These are phyloP conservation scores for Petunia secreta DNA, from an alignment of 257 asterid species.

Conservation along the genomic window DNA sequence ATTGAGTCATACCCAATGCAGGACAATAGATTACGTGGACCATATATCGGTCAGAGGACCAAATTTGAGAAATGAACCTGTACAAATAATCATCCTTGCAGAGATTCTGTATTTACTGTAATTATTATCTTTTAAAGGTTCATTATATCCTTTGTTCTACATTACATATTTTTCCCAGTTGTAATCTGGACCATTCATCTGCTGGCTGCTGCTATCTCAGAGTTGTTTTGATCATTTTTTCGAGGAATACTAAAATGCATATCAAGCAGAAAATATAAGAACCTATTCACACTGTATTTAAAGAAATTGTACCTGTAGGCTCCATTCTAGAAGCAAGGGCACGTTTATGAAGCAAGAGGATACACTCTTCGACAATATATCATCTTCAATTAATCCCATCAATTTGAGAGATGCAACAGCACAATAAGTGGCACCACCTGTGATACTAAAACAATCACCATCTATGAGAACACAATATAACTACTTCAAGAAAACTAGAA, in stretches of 20 bases:
- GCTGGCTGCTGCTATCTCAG: background rate
- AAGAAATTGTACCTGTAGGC: slow-evolving; percentile 69
- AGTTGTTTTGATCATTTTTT: background rate
- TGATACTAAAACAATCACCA: slow-evolving; percentile 62
- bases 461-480: slow-evolving; percentile 50
- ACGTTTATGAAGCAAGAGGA: slow-evolving; percentile 54
- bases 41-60: slow-evolving; percentile 2
- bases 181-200: background rate
- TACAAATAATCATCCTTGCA: background rate
- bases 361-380: slow-evolving; percentile 46
- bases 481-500: background rate
- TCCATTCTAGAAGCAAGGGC: slow-evolving; percentile 83
- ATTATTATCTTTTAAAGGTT: background rate
- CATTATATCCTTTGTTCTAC: background rate
- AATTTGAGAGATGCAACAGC: slow-evolving; percentile 95
- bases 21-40: background rate
- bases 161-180: background rate
- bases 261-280: background rate
- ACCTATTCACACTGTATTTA: background rate
- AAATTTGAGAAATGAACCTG: background rate
- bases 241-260: slow-evolving; percentile 7
- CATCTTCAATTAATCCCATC: slow-evolving; percentile 87
- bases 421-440: slow-evolving; percentile 99
- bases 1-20: background rate
- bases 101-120: background rate